These are phyloP conservation scores for Camellia sinensis DNA, from an alignment of 148 eudicot genomes.

Conservation along the genomic window DNA sequence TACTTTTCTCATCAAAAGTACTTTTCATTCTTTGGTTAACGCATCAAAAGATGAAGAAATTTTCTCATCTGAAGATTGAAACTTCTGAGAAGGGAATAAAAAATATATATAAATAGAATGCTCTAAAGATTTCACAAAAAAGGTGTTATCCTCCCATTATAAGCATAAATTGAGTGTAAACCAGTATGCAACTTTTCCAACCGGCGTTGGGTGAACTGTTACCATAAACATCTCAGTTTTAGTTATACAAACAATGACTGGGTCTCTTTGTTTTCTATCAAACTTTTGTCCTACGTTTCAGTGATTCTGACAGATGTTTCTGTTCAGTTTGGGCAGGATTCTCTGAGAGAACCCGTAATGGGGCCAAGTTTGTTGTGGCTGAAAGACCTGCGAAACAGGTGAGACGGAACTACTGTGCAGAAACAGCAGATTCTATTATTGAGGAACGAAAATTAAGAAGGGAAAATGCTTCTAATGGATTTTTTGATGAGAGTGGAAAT, in stretches of 20 bases:
- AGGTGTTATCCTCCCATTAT: background rate
- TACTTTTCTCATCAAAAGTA: too few relatives aligned
- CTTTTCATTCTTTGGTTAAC: too few relatives aligned
- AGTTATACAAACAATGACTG: background rate
- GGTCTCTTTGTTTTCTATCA: background rate
- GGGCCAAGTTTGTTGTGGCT: slow-evolving; percentile 83
- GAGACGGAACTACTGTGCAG: slow-evolving; percentile 55
- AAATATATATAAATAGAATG: background rate
- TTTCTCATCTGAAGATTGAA: background rate
- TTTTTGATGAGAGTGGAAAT: slow-evolving; percentile 55
- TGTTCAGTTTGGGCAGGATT: slow-evolving; percentile 97
- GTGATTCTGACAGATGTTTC: background rate
- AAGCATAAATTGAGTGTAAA: background rate
- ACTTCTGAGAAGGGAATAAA: background rate
- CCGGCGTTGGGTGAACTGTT: background rate
- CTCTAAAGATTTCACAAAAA: background rate
- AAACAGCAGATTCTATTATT: slow-evolving; percentile 54
- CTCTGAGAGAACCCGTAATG: slow-evolving; percentile 82
- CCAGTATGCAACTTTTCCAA: background rate
- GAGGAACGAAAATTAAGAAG: slow-evolving; percentile 72
- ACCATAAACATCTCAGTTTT: background rate
- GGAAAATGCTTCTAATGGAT: slow-evolving; percentile 65
- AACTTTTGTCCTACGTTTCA: background rate
- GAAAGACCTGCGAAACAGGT: slow-evolving; percentile 68
- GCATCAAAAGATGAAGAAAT: background rate